These are phyloP conservation scores for Epichloe bromicola DNA, from an alignment of 2,329 filamentous ascomycete species.

Conservation along the genomic window DNA sequence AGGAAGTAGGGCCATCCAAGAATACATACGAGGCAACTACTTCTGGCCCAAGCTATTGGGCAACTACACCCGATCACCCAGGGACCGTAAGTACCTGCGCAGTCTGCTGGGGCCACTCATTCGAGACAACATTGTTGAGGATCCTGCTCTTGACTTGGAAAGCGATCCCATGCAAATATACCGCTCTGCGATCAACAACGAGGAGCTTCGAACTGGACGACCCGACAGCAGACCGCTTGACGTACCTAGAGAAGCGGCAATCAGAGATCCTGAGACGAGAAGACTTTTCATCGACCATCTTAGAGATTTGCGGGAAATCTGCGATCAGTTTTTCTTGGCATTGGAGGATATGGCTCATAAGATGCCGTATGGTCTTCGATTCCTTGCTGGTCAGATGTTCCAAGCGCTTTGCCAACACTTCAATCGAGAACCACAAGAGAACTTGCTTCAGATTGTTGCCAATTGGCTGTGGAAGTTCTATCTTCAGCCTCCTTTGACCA, in stretches of 20 bases:
- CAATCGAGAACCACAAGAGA: constrained; percentile 62
- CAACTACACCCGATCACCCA: constrained; percentile 81
- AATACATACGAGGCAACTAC: constrained; percentile 79
- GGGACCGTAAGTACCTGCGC: constrained; percentile 83
- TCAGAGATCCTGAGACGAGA: constrained; percentile 85
- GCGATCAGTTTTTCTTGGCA: constrained; percentile 73
- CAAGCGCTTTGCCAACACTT: constrained; percentile 67
- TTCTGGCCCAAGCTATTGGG: constrained; percentile 83
- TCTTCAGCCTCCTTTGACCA: constrained; percentile 75
- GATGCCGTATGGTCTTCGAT: constrained; percentile 89
- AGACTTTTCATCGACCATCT: constrained; percentile 89
- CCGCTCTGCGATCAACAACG: constrained; percentile 87
- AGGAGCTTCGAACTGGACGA: constrained; percentile 82
- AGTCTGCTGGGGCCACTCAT: constrained; percentile 77
- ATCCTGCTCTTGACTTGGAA: constrained; percentile 80
- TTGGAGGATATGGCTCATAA: constrained; percentile 73
- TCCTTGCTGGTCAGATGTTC: constrained; percentile 75
- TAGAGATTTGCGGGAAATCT: constrained; percentile 86
- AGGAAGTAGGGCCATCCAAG: constrained; percentile 57
- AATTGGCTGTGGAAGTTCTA: constrained; percentile 95
- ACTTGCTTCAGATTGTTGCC: constrained; percentile 70
- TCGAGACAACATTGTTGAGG: constrained; percentile 84
- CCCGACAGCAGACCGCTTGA: constrained; percentile 72
- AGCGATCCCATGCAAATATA: constrained; percentile 98
- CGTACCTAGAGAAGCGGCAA: constrained; percentile 84